A percentile compares a stretch with the other conserved stretches of the same genome.
Evolutionary conservation across 768 basidiomycete species (phyloP).

Genomic region (Pleurotus sapidus): DNA sequence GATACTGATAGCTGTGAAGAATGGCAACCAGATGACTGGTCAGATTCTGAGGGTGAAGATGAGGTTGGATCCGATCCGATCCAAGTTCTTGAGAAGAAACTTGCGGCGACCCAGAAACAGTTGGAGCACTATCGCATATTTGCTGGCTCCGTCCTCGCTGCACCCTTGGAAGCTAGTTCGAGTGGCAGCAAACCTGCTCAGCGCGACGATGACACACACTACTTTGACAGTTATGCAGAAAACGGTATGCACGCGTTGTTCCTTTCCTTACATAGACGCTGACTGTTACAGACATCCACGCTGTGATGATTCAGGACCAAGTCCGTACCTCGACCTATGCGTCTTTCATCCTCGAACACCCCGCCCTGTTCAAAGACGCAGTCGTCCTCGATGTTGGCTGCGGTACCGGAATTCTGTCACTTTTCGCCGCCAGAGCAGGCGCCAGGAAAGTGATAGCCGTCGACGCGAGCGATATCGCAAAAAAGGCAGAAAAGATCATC

Average conservation of each 20-base stretch:
- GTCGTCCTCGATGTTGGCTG: slow-evolving; percentile 95
- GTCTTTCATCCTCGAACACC: slow-evolving; percentile 83
- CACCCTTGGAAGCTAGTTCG: slow-evolving; percentile 29
- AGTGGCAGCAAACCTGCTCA: slow-evolving; percentile 21
- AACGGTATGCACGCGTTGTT: slow-evolving; percentile 54
- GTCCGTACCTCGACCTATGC: slow-evolving; percentile 93
- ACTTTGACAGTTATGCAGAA: slow-evolving; percentile 86
- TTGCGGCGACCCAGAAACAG: slow-evolving; percentile 56
- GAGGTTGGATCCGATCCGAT: slow-evolving; percentile 44
- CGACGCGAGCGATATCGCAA: slow-evolving; percentile 83
- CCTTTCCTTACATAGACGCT: no score
- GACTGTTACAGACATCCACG: slow-evolving; percentile 73
- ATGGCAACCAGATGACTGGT: slow-evolving; percentile 70
- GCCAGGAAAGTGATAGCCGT: slow-evolving; percentile 90
- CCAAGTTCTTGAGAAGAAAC: slow-evolving; percentile 55
- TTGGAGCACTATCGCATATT: slow-evolving; percentile 60
- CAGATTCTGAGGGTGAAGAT: slow-evolving; percentile 54
- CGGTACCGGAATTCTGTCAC: slow-evolving; percentile 89
- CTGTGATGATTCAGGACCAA: slow-evolving; percentile 95
- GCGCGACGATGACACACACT: slow-evolving; percentile 89
- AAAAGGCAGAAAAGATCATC: slow-evolving; percentile 75
- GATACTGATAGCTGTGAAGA: slow-evolving; percentile 8
- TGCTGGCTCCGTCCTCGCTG: slow-evolving; percentile 41
- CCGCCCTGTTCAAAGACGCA: slow-evolving; percentile 77
- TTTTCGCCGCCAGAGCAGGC: slow-evolving; percentile 87